Evolutionary conservation across 1,284 basidiomycete genomes (phyloP).

Genomic region (Puccinia triticina): DNA sequence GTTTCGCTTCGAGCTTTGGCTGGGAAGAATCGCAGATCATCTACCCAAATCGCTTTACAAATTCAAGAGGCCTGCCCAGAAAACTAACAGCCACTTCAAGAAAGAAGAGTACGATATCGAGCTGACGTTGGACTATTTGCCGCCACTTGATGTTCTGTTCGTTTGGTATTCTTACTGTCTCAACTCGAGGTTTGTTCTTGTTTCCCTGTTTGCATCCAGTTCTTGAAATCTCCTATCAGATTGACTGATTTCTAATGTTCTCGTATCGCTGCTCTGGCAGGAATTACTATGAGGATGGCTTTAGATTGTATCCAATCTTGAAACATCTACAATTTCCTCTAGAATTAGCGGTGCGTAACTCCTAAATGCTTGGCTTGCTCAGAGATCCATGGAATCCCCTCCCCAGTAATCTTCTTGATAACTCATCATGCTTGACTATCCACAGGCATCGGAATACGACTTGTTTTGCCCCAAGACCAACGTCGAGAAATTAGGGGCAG

Average conservation of each 20-base stretch:
- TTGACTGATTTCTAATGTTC: too few relatives aligned
- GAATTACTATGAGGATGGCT: constrained; percentile 29
- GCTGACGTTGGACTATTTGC: constrained; percentile 24
- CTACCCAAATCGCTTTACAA: constrained; percentile 4
- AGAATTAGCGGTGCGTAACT: not conserved
- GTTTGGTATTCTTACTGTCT: constrained; percentile 55
- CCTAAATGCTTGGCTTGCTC: not conserved
- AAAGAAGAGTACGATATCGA: constrained; percentile 5
- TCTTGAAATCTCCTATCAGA: too few relatives aligned
- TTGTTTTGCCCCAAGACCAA: not conserved
- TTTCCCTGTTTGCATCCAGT: too few relatives aligned
- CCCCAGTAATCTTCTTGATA: not conserved
- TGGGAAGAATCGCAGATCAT: constrained; percentile 28
- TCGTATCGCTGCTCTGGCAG: not conserved
- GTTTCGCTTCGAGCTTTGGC: constrained; percentile 30
- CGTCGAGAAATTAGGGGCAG: not conserved
- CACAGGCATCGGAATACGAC: constrained; percentile 1
- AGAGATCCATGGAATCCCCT: not conserved
- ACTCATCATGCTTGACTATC: not conserved
- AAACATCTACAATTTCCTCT: constrained; percentile 18
- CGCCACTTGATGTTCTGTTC: constrained; percentile 54
- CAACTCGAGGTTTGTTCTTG: constrained; percentile 50
- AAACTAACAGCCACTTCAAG: not conserved
- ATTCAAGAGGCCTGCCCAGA: not conserved
- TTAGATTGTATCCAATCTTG: constrained; percentile 31